Evolutionary conservation across 2,329 filamentous ascomycete species (phyloP).

Genomic region (Aureobasidium musti): DNA sequence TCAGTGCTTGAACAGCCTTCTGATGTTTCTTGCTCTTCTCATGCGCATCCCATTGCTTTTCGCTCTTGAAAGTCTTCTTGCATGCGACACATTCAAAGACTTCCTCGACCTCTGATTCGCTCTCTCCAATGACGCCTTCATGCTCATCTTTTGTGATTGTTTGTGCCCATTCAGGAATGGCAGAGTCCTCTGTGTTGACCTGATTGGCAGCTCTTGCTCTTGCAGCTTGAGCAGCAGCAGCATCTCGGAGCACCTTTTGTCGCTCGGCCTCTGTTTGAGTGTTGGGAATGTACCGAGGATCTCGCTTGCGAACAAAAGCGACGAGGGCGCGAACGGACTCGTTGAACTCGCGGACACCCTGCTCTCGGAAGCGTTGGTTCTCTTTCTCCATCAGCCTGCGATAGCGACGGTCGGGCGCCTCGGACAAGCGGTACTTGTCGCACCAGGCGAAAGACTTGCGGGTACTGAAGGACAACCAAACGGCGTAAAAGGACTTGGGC

Average conservation of each 20-base stretch:
- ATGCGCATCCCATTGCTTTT: constrained; percentile 87
- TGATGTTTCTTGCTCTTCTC: constrained; percentile 96
- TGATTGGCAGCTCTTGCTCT: constrained; percentile 78
- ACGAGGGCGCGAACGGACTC: constrained; percentile 86
- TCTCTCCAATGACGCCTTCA: constrained; percentile 54
- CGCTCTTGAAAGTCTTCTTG: constrained; percentile 75
- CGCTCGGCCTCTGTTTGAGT: constrained; percentile 77
- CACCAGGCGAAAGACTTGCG: constrained; percentile 87
- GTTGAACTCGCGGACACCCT: constrained; percentile 85
- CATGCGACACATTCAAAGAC: constrained; percentile 65
- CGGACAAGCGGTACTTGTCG: constrained; percentile 77
- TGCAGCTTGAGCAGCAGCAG: constrained; percentile 80
- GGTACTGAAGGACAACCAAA: constrained; percentile 81
- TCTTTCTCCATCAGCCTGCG: constrained; percentile 92
- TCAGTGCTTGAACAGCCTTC: constrained; percentile 79
- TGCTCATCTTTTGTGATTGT: constrained; percentile 57
- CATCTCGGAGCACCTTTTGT: constrained; percentile 73
- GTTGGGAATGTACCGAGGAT: constrained; percentile 79
- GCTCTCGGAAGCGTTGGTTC: constrained; percentile 80
- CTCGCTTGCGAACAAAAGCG: constrained; percentile 84
- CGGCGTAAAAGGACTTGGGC: constrained; percentile 77
- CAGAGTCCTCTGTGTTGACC: constrained; percentile 64
- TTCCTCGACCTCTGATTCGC: constrained; percentile 50
- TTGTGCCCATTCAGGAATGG: constrained; percentile 74
- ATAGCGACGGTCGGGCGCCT: constrained; percentile 81